Percentiles rank a stretch among this genome's conserved stretches.
Conservation (phyloP, 805 yeast genomes). For the Myxozyma udenii region DNA sequence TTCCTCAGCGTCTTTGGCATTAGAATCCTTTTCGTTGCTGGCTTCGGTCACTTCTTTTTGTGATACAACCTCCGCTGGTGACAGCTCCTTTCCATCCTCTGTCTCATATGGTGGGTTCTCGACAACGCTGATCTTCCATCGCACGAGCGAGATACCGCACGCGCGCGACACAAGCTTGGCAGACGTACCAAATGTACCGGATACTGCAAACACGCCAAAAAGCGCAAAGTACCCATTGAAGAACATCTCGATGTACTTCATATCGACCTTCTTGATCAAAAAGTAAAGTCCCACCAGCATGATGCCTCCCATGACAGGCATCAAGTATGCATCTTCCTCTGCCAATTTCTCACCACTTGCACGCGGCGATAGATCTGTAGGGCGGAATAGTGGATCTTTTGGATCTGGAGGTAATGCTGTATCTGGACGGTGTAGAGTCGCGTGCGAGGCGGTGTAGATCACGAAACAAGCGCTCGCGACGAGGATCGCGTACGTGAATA, state of each 20-base stretch:
- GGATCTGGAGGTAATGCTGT: slow-evolving; percentile 33
- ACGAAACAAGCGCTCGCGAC: slow-evolving; percentile 23
- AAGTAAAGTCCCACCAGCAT: slow-evolving; percentile 44
- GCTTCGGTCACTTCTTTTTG: slow-evolving; percentile 10
- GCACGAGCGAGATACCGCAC: slow-evolving; percentile 10
- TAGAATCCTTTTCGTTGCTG: slow-evolving; percentile 11
- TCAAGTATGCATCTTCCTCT: slow-evolving; percentile 39
- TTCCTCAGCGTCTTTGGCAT: slow-evolving; percentile 15
- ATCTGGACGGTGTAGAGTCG: slow-evolving; percentile 31
- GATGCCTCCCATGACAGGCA: slow-evolving; percentile 48
- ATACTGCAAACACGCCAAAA: slow-evolving; percentile 40
- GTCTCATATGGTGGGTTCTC: slow-evolving; percentile 29
- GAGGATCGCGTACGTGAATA: slow-evolving; percentile 28
- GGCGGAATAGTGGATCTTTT: slow-evolving; percentile 30
- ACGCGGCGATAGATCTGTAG: slow-evolving; percentile 27
- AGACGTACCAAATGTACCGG: slow-evolving; percentile 33
- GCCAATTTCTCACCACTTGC: slow-evolving; percentile 20
- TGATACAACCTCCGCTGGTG: slow-evolving; percentile 29
- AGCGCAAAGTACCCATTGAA: slow-evolving; percentile 42
- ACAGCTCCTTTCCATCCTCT: slow-evolving; percentile 35
- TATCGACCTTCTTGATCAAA: slow-evolving; percentile 39
- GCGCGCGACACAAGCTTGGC: slow-evolving; percentile 7
- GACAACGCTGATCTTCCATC: slow-evolving; percentile 15
- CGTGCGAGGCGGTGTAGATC: slow-evolving; percentile 27
- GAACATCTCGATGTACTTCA: slow-evolving; percentile 36